phyloP scores from a whole-genome alignment of 192 early-diverging fungal genomes.

The Gaertneriomyces sp. region DNA sequence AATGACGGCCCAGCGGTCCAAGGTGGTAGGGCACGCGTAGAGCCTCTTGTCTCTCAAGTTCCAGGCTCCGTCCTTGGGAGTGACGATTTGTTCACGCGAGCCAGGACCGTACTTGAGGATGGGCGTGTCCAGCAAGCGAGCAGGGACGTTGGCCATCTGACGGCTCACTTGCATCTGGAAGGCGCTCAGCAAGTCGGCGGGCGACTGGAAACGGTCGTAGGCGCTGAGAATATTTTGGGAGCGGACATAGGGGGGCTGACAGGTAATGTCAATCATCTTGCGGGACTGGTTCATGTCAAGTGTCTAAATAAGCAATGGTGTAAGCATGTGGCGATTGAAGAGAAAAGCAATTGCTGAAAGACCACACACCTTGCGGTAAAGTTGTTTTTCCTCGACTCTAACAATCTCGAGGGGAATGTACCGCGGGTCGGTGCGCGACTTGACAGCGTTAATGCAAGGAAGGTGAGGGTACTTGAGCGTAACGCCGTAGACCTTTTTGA shows the following conservation, averaged over 20 bases:
- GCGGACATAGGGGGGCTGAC: constrained; percentile 25
- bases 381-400: constrained; percentile 5
- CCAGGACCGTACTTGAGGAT: constrained; percentile 2
- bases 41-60: constrained; percentile 32
- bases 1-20: constrained; percentile 18
- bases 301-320: constrained; percentile 22
- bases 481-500: constrained; percentile 61
- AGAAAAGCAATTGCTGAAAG: too few relatives aligned
- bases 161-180: constrained; percentile 15
- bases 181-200: constrained; percentile 7
- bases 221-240: constrained; percentile 7
- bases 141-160: constrained; percentile 18
- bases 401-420: constrained; percentile 9
- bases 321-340: background rate
- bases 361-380: background rate
- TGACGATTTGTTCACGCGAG: constrained; percentile 8
- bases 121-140: constrained; percentile 23
- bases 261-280: constrained; percentile 32
- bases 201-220: constrained; percentile 13
- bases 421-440: background rate
- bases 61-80: constrained; percentile 30
- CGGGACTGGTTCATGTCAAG: constrained; percentile 26
- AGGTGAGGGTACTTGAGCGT: constrained; percentile 65
- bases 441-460: constrained; percentile 59
- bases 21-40: background rate